phyloP scores from a whole-genome alignment of 345 rosid genomes.

The Eucalyptus cloeziana region DNA sequence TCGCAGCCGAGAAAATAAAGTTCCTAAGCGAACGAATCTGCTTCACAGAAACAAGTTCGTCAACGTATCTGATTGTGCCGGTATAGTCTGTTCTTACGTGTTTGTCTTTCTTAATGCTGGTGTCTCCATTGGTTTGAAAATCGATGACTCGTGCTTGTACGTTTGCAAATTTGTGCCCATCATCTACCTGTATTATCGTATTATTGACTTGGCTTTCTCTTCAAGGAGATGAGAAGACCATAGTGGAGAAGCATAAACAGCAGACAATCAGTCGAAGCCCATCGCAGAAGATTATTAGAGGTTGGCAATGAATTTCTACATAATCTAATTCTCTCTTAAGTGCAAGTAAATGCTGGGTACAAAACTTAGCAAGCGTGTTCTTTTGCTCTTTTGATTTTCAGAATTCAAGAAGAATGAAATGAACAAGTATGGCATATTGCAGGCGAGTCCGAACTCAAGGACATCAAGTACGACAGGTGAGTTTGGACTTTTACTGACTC shows the following conservation, averaged over 20 bases:
- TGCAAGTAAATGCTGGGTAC: neutral
- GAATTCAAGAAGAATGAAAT: constrained; percentile 60
- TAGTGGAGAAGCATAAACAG: constrained; percentile 7
- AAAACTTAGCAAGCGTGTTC: neutral
- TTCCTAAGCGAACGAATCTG: too few relatives aligned
- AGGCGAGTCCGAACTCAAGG: neutral
- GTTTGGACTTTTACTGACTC: neutral
- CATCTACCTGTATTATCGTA: neutral
- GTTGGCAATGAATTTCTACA: constrained; percentile 1
- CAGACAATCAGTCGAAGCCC: constrained; percentile 24
- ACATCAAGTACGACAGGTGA: too few relatives aligned
- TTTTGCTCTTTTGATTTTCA: neutral
- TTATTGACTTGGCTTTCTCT: neutral
- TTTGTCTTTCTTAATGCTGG: too few relatives aligned
- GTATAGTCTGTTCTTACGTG: constrained; percentile 9
- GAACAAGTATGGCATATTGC: constrained; percentile 31
- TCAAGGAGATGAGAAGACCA: constrained; percentile 8
- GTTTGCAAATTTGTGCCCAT: neutral
- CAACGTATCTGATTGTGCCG: neutral
- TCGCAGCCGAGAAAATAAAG: too few relatives aligned
- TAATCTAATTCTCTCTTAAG: neutral
- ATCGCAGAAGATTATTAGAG: constrained; percentile 52
- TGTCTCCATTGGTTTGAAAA: neutral
- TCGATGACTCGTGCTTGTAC: neutral
- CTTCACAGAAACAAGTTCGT: too few relatives aligned